Conservation (phyloP, 2,329 filamentous ascomycete species). For the Teratosphaeria zuluensis region DNA sequence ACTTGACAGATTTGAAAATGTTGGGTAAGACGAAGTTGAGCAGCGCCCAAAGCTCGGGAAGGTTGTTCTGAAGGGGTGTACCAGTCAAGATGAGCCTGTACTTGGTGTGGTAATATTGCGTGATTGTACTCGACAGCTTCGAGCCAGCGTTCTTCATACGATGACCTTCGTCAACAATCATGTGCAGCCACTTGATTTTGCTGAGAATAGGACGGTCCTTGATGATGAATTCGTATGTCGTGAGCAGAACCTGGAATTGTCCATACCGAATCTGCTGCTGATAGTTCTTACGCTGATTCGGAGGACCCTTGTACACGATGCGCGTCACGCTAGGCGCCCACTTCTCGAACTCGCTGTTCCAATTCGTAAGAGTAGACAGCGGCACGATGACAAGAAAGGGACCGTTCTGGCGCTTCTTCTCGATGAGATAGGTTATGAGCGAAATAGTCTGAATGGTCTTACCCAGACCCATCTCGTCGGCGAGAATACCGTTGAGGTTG, state of each 20-base stretch:
- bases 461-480: constrained; percentile 98
- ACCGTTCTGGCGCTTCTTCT: constrained; percentile 82
- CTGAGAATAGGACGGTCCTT: constrained; percentile 90
- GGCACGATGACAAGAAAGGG: constrained; percentile 96
- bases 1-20: constrained; percentile 98
- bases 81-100: constrained; percentile 96
- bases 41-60: constrained; percentile 92
- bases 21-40: constrained; percentile 97
- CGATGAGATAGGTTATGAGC: constrained; percentile 92
- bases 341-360: constrained; percentile 97
- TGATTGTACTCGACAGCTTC: constrained; percentile 89
- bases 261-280: constrained; percentile 92
- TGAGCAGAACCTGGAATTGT: constrained; percentile 90
- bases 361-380: constrained; percentile 93
- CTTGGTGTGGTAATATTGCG: constrained; percentile 86
- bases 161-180: constrained; percentile 99
- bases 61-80: constrained; percentile 93
- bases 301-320: constrained; percentile 95
- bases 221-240: constrained; percentile 99
- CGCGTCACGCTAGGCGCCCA: constrained; percentile 84
- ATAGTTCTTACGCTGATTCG: constrained; percentile 75
- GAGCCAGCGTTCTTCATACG: constrained; percentile 99
- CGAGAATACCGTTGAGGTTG: constrained; percentile 96
- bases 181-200: constrained; percentile 99
- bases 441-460: constrained; percentile 99